Percentiles rank a stretch among this genome's conserved stretches.
phyloP scores from a whole-genome alignment of 2,329 filamentous ascomycete genomes.

The Colletotrichum agaves region DNA sequence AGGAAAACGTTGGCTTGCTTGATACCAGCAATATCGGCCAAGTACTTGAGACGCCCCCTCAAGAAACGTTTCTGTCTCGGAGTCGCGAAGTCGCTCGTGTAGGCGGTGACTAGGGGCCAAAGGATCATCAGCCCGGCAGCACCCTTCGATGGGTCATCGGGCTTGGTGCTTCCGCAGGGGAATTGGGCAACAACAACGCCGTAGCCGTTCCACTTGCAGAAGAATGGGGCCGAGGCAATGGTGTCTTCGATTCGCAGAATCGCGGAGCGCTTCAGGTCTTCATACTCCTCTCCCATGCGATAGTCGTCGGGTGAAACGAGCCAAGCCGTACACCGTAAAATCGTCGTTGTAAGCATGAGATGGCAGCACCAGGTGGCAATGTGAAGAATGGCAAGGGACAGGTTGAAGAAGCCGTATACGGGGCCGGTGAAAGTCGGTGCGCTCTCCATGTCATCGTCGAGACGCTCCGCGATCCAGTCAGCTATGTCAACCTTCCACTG shows the following conservation, averaged over 20 bases:
- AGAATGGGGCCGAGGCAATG: conserved; percentile 38
- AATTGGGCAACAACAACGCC: conserved; percentile 36
- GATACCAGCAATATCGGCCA: conserved; percentile 40
- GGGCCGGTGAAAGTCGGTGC: conserved; percentile 31
- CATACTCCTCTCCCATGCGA: conserved; percentile 37
- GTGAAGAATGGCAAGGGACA: conserved; percentile 38
- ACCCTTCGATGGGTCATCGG: conserved; percentile 37
- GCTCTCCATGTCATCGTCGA: conserved; percentile 35
- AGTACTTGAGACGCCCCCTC: conserved; percentile 35
- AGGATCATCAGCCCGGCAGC: conserved; percentile 39
- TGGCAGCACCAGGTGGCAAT: conserved; percentile 40
- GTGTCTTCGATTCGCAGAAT: conserved; percentile 38
- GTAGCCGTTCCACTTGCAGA: conserved; percentile 40
- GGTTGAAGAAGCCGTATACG: conserved; percentile 39
- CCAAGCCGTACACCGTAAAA: conserved; percentile 41
- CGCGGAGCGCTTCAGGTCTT: conserved; percentile 35
- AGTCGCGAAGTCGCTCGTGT: conserved; percentile 39
- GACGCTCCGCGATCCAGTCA: conserved; percentile 27
- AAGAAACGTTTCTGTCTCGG: conserved; percentile 39
- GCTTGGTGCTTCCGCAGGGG: conserved; percentile 31
- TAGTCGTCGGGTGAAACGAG: conserved; percentile 39
- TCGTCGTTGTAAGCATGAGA: conserved; percentile 40
- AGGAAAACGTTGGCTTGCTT: conserved; percentile 39
- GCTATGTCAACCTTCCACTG: conserved; percentile 34
- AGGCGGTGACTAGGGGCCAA: conserved; percentile 39